Evolutionary conservation across 768 basidiomycete species (phyloP).

Genomic region (Termitomyces sp.): DNA sequence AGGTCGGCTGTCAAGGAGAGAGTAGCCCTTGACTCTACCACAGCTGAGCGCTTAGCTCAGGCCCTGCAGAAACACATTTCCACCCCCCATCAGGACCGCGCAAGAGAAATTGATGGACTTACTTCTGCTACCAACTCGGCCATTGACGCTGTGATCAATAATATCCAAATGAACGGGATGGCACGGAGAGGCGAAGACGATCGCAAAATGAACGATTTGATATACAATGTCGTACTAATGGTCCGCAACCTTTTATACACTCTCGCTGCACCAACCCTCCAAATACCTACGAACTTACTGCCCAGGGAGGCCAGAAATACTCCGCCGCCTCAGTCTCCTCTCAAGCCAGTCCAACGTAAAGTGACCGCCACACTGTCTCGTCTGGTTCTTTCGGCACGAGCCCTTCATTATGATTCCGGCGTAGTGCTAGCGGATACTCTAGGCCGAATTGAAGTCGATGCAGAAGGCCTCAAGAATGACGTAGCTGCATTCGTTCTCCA

Average conservation of each 20-base stretch:
- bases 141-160: slow-evolving; percentile 59
- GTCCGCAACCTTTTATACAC: slow-evolving; percentile 75
- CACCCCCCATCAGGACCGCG: slow-evolving; percentile 49
- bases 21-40: slow-evolving; percentile 44
- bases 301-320: slow-evolving; percentile 43
- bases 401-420: slow-evolving; percentile 77
- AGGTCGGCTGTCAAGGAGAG: slow-evolving; percentile 13
- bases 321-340: slow-evolving; percentile 44
- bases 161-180: slow-evolving; percentile 41
- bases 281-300: slow-evolving; percentile 51
- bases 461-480: slow-evolving; percentile 69
- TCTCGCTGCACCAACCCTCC: slow-evolving; percentile 51
- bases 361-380: slow-evolving; percentile 88
- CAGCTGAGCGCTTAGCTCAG: slow-evolving; percentile 63
- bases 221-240: slow-evolving; percentile 58
- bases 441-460: slow-evolving; percentile 68
- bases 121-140: slow-evolving; percentile 50
- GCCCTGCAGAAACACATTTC: slow-evolving; percentile 55
- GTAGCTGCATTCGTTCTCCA: slow-evolving; percentile 63
- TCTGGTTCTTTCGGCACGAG: slow-evolving; percentile 85
- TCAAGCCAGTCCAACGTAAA: slow-evolving; percentile 79
- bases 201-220: slow-evolving; percentile 53
- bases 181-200: slow-evolving; percentile 49
- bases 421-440: slow-evolving; percentile 55
- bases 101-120: slow-evolving; percentile 42